phyloP scores from a whole-genome alignment of 2,329 filamentous ascomycete genomes.

The Emergomyces africanus region DNA sequence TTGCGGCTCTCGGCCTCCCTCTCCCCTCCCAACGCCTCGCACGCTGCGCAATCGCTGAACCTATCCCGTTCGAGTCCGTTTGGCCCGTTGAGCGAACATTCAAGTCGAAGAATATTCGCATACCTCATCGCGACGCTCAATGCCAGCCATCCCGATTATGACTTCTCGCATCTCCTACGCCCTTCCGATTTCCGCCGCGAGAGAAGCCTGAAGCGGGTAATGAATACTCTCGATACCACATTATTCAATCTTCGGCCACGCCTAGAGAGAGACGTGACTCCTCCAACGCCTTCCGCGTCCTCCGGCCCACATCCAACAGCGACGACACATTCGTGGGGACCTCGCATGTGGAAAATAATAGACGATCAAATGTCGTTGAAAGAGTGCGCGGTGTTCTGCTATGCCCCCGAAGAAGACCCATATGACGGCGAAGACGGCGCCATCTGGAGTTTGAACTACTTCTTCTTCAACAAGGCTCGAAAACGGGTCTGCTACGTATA shows the following conservation, averaged over 20 bases:
- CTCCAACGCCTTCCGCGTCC: slow-evolving; percentile 30
- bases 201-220: slow-evolving; percentile 64
- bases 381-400: slow-evolving; percentile 81
- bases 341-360: slow-evolving; percentile 80
- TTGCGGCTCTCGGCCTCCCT: slow-evolving; percentile 76
- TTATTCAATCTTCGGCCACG: slow-evolving; percentile 72
- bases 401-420: slow-evolving; percentile 76
- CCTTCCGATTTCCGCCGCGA: slow-evolving; percentile 85
- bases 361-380: slow-evolving; percentile 90
- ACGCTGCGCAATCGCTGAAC: slow-evolving; percentile 55
- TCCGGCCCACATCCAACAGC: slow-evolving; percentile 35
- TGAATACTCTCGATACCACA: slow-evolving; percentile 77
- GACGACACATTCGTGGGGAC: slow-evolving; percentile 61
- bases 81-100: slow-evolving; percentile 74
- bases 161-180: slow-evolving; percentile 85
- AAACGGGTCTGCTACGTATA: slow-evolving; percentile 94
- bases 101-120: slow-evolving; percentile 82
- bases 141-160: slow-evolving; percentile 90
- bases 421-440: slow-evolving; percentile 89
- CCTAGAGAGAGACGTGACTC: slow-evolving; percentile 28
- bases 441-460: slow-evolving; percentile 92
- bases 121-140: slow-evolving; percentile 96
- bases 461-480: slow-evolving; percentile 88
- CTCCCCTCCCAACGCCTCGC: slow-evolving; percentile 65
- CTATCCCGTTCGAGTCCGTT: slow-evolving; percentile 83